Base-by-base conservation (phyloP, 2,329 filamentous ascomycete genomes). In the Diaporthe helianthi region DNA sequence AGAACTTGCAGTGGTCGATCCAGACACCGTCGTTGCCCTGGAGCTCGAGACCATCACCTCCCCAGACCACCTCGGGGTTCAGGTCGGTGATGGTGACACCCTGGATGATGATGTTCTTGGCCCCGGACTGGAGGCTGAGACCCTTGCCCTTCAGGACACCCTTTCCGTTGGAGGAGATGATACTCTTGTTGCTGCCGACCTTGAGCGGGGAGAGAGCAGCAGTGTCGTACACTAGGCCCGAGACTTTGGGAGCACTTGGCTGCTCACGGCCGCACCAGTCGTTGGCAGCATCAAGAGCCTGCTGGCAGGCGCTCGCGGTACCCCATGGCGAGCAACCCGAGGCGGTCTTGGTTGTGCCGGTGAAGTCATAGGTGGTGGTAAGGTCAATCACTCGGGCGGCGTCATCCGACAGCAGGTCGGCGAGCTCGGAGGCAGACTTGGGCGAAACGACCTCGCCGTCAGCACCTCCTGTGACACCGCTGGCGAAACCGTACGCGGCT, bases 401-500 rank as follows among this genome's bases (percentile, higher is more conserved):
- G 67, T 78, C 79, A 76, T 89, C 86, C 9, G 81, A 80, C 12
- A 90, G 83, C 79, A 89, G 90, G 41, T 80, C 83, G 76, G 85
- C 84, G 61, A 90, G 84, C 83, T 91, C 82, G 26, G 79, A 81
- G 51, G 78, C 87, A 53, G 81, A 85, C 24, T 76, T 80, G 15
- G 87, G 87, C 73, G 86, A 85, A 15, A 85, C 85, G 33, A 85
- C 77, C 15, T 80, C 78, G 26, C 85, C 87, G 69, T 74, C 81
- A 63, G 87, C 88, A 74, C 89, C 89, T 49, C 89, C 89, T 22
- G 88, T 90, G 41, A 87, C 85, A 61, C 86, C 85, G 69, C 78
- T 78, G 54, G 79, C 80, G 72, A 83, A 82, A 12, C 81, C 81
- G 71, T 82, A 78, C 15, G 81, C 78, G 19, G 78, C 72, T 66